These are phyloP conservation scores for Favolaschia claudopus DNA, from an alignment of 768 basidiomycete species.

Conservation along the genomic window DNA sequence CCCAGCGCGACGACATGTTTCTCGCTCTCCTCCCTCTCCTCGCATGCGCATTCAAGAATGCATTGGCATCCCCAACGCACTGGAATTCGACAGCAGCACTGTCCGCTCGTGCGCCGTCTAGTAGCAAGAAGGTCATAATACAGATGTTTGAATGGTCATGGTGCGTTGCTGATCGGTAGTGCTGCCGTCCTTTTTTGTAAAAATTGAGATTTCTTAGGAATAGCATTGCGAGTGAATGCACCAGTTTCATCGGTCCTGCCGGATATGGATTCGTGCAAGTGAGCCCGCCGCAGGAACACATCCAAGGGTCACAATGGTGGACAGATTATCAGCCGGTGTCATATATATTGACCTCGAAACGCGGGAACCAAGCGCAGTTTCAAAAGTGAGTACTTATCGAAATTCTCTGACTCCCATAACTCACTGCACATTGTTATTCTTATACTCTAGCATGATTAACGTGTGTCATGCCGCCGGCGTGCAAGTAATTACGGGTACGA, in stretches of 20 bases:
- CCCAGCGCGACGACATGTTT: no score
- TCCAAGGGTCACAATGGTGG: constrained; percentile 72
- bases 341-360: constrained; percentile 70
- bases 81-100: constrained; percentile 11
- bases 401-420: constrained; percentile 22
- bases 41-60: neutral
- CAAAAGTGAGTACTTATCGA: no score
- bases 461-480: constrained; percentile 63
- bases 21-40: constrained; percentile 5
- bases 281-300: constrained; percentile 65
- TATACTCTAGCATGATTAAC: constrained; percentile 48
- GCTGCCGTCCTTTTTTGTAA: neutral
- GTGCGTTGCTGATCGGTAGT: no score
- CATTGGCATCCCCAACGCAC: constrained; percentile 5
- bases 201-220: constrained; percentile 33
- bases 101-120: constrained; percentile 26
- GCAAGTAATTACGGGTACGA: constrained; percentile 57
- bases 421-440: neutral
- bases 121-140: constrained; percentile 59
- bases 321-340: constrained; percentile 78
- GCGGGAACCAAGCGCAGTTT: constrained; percentile 64
- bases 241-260: constrained; percentile 68
- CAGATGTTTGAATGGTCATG: constrained; percentile 79
- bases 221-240: constrained; percentile 69
- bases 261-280: constrained; percentile 77